Conservation (phyloP, 768 basidiomycete species). For the Trametes maxima region DNA sequence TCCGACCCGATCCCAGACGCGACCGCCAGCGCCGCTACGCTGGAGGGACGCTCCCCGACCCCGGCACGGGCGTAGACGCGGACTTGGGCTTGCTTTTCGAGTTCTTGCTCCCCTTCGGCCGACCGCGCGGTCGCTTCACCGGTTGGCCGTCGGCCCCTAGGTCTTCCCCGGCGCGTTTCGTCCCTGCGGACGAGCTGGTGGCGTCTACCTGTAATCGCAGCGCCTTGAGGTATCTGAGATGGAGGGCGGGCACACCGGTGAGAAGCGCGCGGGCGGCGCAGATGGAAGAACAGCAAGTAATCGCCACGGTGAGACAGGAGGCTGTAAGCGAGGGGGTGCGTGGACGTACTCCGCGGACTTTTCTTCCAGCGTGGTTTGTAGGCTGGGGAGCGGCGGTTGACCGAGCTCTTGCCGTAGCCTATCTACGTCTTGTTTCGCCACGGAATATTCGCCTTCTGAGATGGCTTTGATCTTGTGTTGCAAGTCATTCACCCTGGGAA, state of each 20-base stretch:
- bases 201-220: conserved; percentile 34
- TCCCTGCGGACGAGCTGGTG: conserved; percentile 7
- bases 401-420: conserved; percentile 74
- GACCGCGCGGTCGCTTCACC: conserved; percentile 37
- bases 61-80: conserved; percentile 14
- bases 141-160: conserved; percentile 27
- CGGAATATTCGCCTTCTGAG: conserved; percentile 75
- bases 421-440: conserved; percentile 78
- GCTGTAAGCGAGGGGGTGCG: neutral
- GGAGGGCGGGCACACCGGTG: conserved; percentile 2
- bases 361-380: conserved; percentile 77
- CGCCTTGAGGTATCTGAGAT: conserved; percentile 35
- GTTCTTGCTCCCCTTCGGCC: conserved; percentile 41
- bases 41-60: conserved; percentile 1
- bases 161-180: conserved; percentile 33
- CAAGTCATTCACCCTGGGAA: conserved; percentile 61
- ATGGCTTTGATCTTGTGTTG: conserved; percentile 65
- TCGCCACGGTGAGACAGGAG: neutral
- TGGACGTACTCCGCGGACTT: conserved; percentile 54
- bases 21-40: neutral
- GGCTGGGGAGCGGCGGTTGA: conserved; percentile 67
- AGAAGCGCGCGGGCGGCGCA: conserved; percentile 2
- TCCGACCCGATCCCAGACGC: neutral
- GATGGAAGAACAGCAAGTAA: neutral
- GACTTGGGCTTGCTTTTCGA: conserved; percentile 28